Conservation (phyloP, 2,329 filamentous ascomycete species). For the Magnaporthiopsis rhizophila region DNA sequence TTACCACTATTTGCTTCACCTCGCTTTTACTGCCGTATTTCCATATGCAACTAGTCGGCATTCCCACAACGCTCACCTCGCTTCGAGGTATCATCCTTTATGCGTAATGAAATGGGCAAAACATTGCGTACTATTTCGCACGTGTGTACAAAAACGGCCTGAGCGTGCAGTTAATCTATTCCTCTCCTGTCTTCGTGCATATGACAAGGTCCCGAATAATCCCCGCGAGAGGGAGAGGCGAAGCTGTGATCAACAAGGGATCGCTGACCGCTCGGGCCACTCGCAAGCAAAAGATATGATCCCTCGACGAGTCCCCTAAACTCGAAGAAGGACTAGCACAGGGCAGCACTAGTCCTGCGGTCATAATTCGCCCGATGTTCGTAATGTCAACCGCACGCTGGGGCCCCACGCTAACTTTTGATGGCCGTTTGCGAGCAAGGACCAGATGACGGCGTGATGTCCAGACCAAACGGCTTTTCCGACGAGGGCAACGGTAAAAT, state of each 20-base stretch:
- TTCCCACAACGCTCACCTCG: not conserved
- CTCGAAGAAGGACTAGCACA: not conserved
- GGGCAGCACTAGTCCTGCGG: not conserved
- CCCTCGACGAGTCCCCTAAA: not conserved
- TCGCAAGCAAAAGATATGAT: not conserved
- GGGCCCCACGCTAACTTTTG: not conserved
- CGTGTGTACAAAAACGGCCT: not conserved
- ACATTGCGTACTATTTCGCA: not conserved
- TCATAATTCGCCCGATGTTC: not conserved
- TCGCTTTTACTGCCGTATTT: not conserved
- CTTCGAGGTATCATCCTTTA: not conserved
- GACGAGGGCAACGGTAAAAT: not conserved
- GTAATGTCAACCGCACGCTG: not conserved
- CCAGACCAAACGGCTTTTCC: not conserved
- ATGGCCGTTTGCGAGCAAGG: not conserved
- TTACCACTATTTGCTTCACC: not conserved
- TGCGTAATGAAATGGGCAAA: no score
- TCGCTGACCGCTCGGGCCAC: not conserved
- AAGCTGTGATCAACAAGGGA: not conserved
- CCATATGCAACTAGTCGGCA: no score
- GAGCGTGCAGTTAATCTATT: not conserved
- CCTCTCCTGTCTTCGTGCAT: not conserved
- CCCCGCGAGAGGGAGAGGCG: not conserved
- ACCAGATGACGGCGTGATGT: not conserved
- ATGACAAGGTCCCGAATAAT: no score